These are phyloP conservation scores for Trypanosoma avium DNA, from an alignment of 208 protist genomes.

Conservation along the genomic window DNA sequence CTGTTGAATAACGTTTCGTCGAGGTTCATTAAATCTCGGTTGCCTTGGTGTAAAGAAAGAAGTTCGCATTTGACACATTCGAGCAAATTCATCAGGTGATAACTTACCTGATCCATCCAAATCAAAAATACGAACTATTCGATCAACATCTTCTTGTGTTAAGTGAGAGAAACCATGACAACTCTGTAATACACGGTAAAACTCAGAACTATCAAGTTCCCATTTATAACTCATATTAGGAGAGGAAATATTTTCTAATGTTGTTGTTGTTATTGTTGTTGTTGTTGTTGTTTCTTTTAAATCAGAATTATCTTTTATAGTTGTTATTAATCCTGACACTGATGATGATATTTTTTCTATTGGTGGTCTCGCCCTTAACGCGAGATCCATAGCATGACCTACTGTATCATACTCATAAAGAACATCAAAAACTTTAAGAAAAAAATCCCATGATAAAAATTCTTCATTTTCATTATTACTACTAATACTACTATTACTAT, in stretches of 20 bases:
- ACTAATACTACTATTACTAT: neutral
- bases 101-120: constrained; percentile 57
- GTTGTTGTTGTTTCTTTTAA: neutral
- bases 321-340: constrained; percentile 6
- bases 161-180: constrained; percentile 35
- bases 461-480: neutral
- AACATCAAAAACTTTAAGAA: constrained; percentile 68
- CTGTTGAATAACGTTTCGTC: constrained; percentile 56
- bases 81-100: constrained; percentile 54
- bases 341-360: constrained; percentile 23
- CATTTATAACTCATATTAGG: neutral
- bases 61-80: constrained; percentile 28
- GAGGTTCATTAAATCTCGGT: constrained; percentile 50
- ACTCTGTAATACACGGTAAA: constrained; percentile 40
- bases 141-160: constrained; percentile 32
- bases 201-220: constrained; percentile 45
- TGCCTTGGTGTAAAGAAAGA: constrained; percentile 42
- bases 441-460: constrained; percentile 57
- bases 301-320: neutral
- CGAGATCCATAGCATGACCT: constrained; percentile 44
- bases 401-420: constrained; percentile 55
- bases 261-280: neutral
- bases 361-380: constrained; percentile 41
- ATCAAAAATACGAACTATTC: constrained; percentile 58
- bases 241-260: neutral